Evolutionary conservation across 257 asterid species (phyloP), one percentile per base, ranked within the genome.

Genomic region (Scutellaria minor): DNA sequence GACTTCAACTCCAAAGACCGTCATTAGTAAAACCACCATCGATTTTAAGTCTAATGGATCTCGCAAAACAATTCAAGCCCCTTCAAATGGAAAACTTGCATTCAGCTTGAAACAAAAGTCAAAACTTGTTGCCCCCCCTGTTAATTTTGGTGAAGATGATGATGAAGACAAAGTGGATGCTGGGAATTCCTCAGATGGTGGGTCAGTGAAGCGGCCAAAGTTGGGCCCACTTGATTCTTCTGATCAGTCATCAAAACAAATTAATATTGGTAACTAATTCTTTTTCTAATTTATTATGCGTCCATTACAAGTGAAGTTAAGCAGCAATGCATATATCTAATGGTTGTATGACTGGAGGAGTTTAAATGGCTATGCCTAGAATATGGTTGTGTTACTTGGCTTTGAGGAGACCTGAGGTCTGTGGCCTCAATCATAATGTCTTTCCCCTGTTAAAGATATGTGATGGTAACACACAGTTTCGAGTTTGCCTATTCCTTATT

Each of bases 81-180:
- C 89, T 75, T 77, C 93, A 14, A 75, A 86, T 46, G 97, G 99
- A 52, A 94, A 93, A 81, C 96, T 94, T 64, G 98, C 99, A 3
- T 94, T 91, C 80, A 89, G 99, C 85, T 80, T 91, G 88, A 94
- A 94, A 79, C 98, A 88, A 75, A 94, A 89, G 77, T 89, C 98
- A 41, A 94, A 85, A 80, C 91, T 94, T 66, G 84, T 78, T 68
- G 78, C 92, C 18, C 88, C 96, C 13, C 78, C 94, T 73, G 87
- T 93, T 58, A 91, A 83, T 76, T 83, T 93, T 68, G 92, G 79
- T 59, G 97, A 89, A 72, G 97, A 93, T 71, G 95, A 86, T 72
- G 96, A 90, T 73, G 96, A 84, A 66, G 87, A 84, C 65, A 87
- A 77, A 79, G 84, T 59, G 59, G 94, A 87, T 58, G 84, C 77